Base-by-base conservation (phyloP, 83 land plant genomes). In the Larix sibirica region DNA sequence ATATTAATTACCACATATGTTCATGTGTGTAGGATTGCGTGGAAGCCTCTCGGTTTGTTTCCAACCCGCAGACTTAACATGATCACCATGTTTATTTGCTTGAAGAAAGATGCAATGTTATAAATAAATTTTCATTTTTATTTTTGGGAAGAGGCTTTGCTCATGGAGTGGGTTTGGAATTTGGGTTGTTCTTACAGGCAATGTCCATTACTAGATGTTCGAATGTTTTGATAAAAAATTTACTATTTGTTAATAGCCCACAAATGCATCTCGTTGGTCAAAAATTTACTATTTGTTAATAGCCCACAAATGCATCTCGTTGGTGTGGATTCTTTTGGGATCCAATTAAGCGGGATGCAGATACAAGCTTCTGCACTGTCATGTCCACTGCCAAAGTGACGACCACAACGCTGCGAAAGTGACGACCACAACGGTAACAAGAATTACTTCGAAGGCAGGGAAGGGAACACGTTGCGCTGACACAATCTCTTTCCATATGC, bases 311-410 rank as follows among this genome's bases (percentile, higher is more conserved):
- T 33, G 36, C n/a, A n/a, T n/a, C 80, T 94, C 1, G 38, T 47
- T 1, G 86, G 92, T 77, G 61, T 83, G 28, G 36, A 85, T 42
- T 86, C 90, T 63, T 26, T 21, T 26, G 70, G 85, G 31, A 92
- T 92, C 1, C 77, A 82, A 31, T 89, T 89, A 65, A 79, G 79
- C 4, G 79, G 83, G 50, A 83, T 94, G 67, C 42, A 18, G 3
- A 88, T 94, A 10, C 83, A 67, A 42, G 93, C 96, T 26, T 93
- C 96, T 56, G 81, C 28, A 28, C 28, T 28, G 28, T 28, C 28
- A 28, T 28, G 28, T 28, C 28, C 28, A 28, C 28, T 28, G 28
- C 28, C 28, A 28, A 28, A 28, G 28, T 28, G 28, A 28, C 28
- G 28, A 28, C 28, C 28, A 28, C 28, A 28, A 28, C 28, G 28